Evolutionary conservation across 2,329 filamentous ascomycete species (phyloP), one percentile per base, ranked within the genome.

Genomic region (Zymoseptoria pseudotritici): DNA sequence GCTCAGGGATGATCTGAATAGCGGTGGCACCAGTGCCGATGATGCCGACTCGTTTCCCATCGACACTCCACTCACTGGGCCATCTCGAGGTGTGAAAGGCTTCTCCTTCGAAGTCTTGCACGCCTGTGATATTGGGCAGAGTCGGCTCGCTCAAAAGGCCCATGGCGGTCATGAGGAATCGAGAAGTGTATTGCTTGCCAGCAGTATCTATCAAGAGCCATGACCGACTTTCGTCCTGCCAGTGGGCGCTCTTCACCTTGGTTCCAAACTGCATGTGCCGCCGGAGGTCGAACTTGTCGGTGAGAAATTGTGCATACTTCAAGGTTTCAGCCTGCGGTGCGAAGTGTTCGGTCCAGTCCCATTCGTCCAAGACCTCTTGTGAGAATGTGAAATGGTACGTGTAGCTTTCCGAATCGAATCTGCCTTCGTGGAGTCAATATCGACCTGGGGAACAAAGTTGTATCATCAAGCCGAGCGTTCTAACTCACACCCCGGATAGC

Each of bases 261-360:
- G 75, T 78, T 54, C 76, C 67, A 70, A 79, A 79, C 21, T 74
- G 71, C 58, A 79, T 76, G 58, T 77, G 64, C 20, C 55, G 26
- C 19, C 70, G 65, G 2, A 80, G 65, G 24, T 75, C 63, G 61
- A 77, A 82, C 62, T 74, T 78, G 21, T 79, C 73, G 6, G 79
- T 77, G 2, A 80, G 77, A 26, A 71, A 72, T 55, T 79, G 73
- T 26, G 82, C 76, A 63, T 83, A 83, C 17, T 74, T 69, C 50
- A 76, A 75, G 50, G 82, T 82, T 66, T 83, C 81, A 13, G 63
- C 58, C 36, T 71, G 68, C 1, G 66, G 63, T 10, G 71, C 67
- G 42, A 70, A 72, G 19, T 71, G 70, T 52, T 74, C 72, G 2
- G 69, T 70, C 64, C 75, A 79, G 55, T 73, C 61, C 75, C 76